A percentile compares a stretch with the other conserved stretches of the same genome.
These are phyloP conservation scores for Cercospora canescens DNA, from an alignment of 2,329 filamentous ascomycete genomes.

Conservation along the genomic window DNA sequence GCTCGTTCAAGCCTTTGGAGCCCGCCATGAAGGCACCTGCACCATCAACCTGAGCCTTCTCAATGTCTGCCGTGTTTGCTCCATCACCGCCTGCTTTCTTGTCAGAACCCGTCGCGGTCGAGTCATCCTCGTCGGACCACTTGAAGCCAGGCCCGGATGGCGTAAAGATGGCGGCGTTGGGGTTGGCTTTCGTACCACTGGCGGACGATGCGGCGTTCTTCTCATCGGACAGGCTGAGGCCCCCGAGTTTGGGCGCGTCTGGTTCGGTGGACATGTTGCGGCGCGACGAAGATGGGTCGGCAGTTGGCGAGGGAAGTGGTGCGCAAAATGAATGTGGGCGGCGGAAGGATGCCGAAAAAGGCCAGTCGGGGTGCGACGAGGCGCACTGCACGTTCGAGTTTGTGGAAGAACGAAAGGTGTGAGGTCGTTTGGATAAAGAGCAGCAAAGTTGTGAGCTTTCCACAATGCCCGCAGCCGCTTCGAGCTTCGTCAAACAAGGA, in stretches of 20 bases:
- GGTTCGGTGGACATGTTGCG: slow-evolving; percentile 24
- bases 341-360: not conserved
- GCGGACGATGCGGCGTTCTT: slow-evolving; percentile 1
- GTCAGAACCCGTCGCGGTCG: slow-evolving; percentile 20
- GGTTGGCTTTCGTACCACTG: slow-evolving; percentile 25
- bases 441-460: slow-evolving; percentile 2
- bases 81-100: slow-evolving; percentile 15
- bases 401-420: not conserved
- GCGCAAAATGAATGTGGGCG: not conserved
- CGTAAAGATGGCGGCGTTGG: slow-evolving; percentile 13
- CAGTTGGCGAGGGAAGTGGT: not conserved
- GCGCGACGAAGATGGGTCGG: not conserved
- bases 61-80: slow-evolving; percentile 19
- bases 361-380: not conserved
- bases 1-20: slow-evolving; percentile 59
- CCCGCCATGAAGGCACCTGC: slow-evolving; percentile 42
- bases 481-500: not conserved
- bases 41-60: slow-evolving; percentile 45
- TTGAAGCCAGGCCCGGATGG: slow-evolving; percentile 28
- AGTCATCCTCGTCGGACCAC: slow-evolving; percentile 38
- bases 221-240: slow-evolving; percentile 26
- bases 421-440: not conserved
- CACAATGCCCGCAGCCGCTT: not conserved
- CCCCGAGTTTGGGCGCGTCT: slow-evolving; percentile 24
- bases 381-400: not conserved